phyloP scores from a whole-genome alignment of 106 monocot species.

The Phalaenopsis aphrodite region DNA sequence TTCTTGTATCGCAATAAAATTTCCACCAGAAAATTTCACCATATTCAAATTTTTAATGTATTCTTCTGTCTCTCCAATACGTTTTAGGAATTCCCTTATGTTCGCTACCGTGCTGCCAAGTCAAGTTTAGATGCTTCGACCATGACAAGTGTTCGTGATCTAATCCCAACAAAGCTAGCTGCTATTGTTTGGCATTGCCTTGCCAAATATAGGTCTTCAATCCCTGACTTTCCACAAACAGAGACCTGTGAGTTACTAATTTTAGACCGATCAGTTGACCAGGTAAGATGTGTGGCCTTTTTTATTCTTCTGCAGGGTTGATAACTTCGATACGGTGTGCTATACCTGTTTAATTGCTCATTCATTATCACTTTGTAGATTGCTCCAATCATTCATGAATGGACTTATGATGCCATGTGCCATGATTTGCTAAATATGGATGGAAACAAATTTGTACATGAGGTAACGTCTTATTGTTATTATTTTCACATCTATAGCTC shows the following conservation, averaged over 20 bases:
- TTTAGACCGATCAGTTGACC: constrained; percentile 86
- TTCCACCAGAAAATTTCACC: background rate
- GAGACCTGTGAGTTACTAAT: constrained; percentile 96
- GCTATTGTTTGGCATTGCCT: constrained; percentile 82
- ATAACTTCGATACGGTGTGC: constrained; percentile 1
- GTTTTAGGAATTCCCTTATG: constrained; percentile 88
- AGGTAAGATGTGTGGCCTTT: constrained; percentile 33
- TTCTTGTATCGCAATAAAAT: background rate
- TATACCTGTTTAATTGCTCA: background rate
- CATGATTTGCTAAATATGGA: constrained; percentile 94
- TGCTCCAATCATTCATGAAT: constrained; percentile 95
- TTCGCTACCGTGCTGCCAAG: constrained; percentile 86
- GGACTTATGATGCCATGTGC: constrained; percentile 99
- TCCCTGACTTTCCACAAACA: constrained; percentile 76
- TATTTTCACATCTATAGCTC: constrained; percentile 1
- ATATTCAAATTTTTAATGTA: background rate
- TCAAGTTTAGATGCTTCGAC: constrained; percentile 75
- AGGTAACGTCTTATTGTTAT: constrained; percentile 34
- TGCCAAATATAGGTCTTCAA: constrained; percentile 51
- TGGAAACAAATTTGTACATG: constrained; percentile 91
- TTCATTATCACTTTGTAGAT: constrained; percentile 35
- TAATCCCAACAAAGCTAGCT: constrained; percentile 94
- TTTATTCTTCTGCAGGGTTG: constrained; percentile 2
- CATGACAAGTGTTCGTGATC: constrained; percentile 77
- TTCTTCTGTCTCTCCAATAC: background rate